phyloP scores from a whole-genome alignment of 192 early-diverging fungal species.

The Coemansia sp. region DNA sequence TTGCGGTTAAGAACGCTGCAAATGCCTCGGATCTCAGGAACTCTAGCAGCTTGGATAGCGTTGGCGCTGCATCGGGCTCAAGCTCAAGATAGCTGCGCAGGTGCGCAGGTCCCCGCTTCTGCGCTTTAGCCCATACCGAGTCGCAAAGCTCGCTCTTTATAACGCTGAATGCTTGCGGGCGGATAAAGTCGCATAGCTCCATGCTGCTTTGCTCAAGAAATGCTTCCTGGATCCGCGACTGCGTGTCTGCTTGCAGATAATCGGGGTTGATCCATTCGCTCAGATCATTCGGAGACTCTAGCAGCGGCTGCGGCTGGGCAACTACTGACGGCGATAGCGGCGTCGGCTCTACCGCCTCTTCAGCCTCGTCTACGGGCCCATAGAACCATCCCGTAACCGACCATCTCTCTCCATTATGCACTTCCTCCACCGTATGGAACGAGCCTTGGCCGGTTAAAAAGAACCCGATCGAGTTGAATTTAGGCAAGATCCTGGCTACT shows the following conservation, averaged over 20 bases:
- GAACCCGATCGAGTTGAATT: constrained; percentile 60
- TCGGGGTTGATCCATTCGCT: constrained; percentile 51
- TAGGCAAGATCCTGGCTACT: constrained; percentile 47
- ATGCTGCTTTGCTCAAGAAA: constrained; percentile 50
- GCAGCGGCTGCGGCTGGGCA: constrained; percentile 5
- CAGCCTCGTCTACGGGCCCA: constrained; percentile 31
- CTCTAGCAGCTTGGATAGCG: background rate
- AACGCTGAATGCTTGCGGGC: constrained; percentile 7
- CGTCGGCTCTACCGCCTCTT: background rate
- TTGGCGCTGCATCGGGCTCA: background rate
- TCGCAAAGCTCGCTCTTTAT: constrained; percentile 8
- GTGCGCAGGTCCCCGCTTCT: constrained; percentile 48
- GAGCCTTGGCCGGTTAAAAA: constrained; percentile 60
- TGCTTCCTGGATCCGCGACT: constrained; percentile 44
- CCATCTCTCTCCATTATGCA: constrained; percentile 54
- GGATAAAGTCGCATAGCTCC: constrained; percentile 35
- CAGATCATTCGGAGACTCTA: background rate
- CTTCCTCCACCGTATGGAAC: constrained; percentile 60
- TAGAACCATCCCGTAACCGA: constrained; percentile 71
- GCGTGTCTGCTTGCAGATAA: constrained; percentile 38
- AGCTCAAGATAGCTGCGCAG: constrained; percentile 48
- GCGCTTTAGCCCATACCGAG: constrained; percentile 26
- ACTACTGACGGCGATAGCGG: constrained; percentile 15
- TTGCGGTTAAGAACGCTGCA: constrained; percentile 14
- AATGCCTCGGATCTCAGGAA: constrained; percentile 32